phyloP scores from a whole-genome alignment of 2,329 filamentous ascomycete species.

The Fusarium annulatum region DNA sequence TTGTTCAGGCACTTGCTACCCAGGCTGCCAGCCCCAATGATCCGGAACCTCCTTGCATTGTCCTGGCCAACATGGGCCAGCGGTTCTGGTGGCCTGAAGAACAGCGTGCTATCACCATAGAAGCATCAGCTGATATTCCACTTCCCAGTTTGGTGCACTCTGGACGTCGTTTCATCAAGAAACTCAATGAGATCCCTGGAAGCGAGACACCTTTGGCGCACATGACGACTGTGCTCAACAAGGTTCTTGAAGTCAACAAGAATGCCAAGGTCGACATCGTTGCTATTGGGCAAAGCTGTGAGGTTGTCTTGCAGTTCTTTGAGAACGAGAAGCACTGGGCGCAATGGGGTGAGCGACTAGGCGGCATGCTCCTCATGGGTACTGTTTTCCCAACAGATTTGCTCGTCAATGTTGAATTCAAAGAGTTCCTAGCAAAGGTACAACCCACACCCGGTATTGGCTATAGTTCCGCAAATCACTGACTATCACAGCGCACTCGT shows the following conservation, averaged over 20 bases:
- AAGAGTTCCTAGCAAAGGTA: constrained; percentile 63
- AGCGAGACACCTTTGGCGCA: constrained; percentile 71
- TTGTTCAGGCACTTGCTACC: constrained; percentile 62
- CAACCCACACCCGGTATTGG: constrained; percentile 29
- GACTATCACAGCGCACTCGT: constrained; percentile 62
- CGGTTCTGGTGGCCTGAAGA: constrained; percentile 78
- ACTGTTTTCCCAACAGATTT: constrained; percentile 54
- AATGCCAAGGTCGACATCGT: constrained; percentile 75
- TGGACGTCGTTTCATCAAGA: constrained; percentile 61
- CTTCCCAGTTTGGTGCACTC: constrained; percentile 71
- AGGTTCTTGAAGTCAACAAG: constrained; percentile 62
- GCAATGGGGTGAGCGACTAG: constrained; percentile 56
- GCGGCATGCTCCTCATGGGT: constrained; percentile 62
- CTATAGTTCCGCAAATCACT: constrained; percentile 10
- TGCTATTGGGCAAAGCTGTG: constrained; percentile 74
- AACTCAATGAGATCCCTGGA: constrained; percentile 70
- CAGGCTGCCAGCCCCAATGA: constrained; percentile 51
- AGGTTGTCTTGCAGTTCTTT: constrained; percentile 68
- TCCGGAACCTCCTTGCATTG: constrained; percentile 64
- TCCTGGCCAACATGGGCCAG: constrained; percentile 84
- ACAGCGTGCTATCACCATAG: constrained; percentile 67
- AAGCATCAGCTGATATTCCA: constrained; percentile 68
- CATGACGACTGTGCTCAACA: constrained; percentile 72
- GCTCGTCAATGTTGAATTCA: constrained; percentile 58
- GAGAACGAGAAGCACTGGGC: constrained; percentile 64